Base-by-base conservation (phyloP, 169 alveolate species). In the Toxoplasma gondii region DNA sequence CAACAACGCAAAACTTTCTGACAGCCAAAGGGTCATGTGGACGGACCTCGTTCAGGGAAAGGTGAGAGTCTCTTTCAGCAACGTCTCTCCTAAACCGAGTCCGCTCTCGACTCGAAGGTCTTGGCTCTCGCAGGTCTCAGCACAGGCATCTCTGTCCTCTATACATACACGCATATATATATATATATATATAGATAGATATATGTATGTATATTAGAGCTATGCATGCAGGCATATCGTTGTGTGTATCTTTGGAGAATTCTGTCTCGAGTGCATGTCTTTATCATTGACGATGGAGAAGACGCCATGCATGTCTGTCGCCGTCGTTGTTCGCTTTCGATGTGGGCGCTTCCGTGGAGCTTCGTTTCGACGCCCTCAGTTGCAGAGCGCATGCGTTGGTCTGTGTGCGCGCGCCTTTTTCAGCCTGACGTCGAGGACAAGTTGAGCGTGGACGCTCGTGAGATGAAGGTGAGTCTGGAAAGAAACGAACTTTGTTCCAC, bases 351-450 rank as follows among this genome's bases (percentile, higher is more conserved):
- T n/a, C n/a, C n/a, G n/a, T n/a, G n/a, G n/a, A n/a, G n/a, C n/a
- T n/a, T n/a, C n/a, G n/a, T n/a, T n/a, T n/a, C n/a, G n/a, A n/a
- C n/a, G n/a, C n/a, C n/a, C n/a, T n/a, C n/a, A 49, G 22, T 49
- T 49, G 4, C 58, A 49, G 58, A 49, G 58, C 4, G 58, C 4
- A 49, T 49, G 58, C 58, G 12, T 4, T 49, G 58, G 58, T 49
- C 58, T 49, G 22, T 49, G 58, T 49, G 58, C 58, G 12, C 12
- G 58, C 58, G 58, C 58, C 24, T 74, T 43, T 19, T 58, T 54
- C 95, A 97, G 96, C 98, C 98, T 12, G 97, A 96, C 54, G 53
- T 97, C 44, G 98, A 97, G 91, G 98, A 97, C 53, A 81, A 94
- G 0, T 95, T 97, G 39, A 94, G 97, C 31, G 87, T 97, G 45